These are phyloP conservation scores for Ophiostoma ips DNA, from an alignment of 2,329 filamentous ascomycete species.

Conservation along the genomic window DNA sequence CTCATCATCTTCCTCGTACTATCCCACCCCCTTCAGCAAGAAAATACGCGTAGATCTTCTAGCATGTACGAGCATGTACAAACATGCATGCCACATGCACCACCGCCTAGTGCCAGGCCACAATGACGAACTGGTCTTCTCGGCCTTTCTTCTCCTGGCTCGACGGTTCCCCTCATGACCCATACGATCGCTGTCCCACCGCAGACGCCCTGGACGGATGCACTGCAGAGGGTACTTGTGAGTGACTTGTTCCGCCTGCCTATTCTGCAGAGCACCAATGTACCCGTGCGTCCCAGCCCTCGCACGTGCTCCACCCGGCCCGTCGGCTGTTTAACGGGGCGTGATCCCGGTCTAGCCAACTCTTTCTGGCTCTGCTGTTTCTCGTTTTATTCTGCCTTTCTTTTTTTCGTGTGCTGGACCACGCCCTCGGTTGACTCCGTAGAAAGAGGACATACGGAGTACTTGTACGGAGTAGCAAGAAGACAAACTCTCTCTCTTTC, in stretches of 20 bases:
- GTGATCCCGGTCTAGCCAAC: slow-evolving; percentile 6
- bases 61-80: too few relatives aligned
- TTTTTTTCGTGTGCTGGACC: background rate
- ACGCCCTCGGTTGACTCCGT: too few relatives aligned
- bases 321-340: slow-evolving; percentile 12
- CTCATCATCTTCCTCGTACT: too few relatives aligned
- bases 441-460: too few relatives aligned
- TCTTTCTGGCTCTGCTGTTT: background rate
- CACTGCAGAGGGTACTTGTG: background rate
- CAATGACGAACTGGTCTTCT: too few relatives aligned
- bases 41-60: too few relatives aligned
- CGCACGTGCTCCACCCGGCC: slow-evolving; percentile 12
- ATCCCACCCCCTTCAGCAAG: too few relatives aligned
- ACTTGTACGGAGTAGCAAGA: too few relatives aligned
- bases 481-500: too few relatives aligned
- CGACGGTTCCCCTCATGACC: background rate
- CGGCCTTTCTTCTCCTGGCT: background rate
- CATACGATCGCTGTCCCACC: slow-evolving; percentile 2
- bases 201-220: slow-evolving; percentile 3
- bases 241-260: background rate
- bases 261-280: background rate
- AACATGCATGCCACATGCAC: background rate
- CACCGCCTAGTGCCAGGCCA: background rate
- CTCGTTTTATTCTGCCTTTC: background rate
- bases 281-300: background rate